Percentiles rank a stretch among this genome's conserved stretches.
phyloP scores from a whole-genome alignment of 441 rosid genomes.

The Brassica hybrid region DNA sequence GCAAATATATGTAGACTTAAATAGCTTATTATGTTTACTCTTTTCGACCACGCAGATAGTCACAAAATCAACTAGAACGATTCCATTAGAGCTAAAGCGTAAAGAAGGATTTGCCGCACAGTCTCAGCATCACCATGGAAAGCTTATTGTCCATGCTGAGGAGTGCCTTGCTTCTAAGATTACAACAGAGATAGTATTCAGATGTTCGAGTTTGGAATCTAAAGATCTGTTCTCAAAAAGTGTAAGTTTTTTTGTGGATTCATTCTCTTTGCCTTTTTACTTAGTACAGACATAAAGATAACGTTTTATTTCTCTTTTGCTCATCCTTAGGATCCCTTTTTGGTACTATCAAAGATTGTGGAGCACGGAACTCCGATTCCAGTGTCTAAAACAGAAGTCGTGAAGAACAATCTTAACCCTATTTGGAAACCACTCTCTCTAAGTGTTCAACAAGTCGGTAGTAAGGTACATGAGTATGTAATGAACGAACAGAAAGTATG shows the following conservation, averaged over 20 bases:
- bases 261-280: slow-evolving; percentile 11
- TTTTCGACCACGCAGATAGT: slow-evolving; percentile 60
- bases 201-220: slow-evolving; percentile 78
- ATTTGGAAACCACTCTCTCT: slow-evolving; percentile 79
- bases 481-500: too few species aligned
- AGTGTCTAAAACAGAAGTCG: slow-evolving; percentile 85
- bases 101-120: slow-evolving; percentile 57
- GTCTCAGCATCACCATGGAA: slow-evolving; percentile 53
- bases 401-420: slow-evolving; percentile 77
- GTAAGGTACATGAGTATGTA: slow-evolving; percentile 59
- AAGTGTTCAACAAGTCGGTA: slow-evolving; percentile 89
- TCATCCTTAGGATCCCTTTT: slow-evolving; percentile 76
- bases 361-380: slow-evolving; percentile 71
- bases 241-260: slow-evolving; percentile 53
- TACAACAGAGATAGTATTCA: slow-evolving; percentile 67
- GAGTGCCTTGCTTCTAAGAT: slow-evolving; percentile 77
- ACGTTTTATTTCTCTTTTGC: slow-evolving; percentile 15
- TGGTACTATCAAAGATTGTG: slow-evolving; percentile 73
- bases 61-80: slow-evolving; percentile 60
- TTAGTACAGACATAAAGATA: slow-evolving; percentile 4
- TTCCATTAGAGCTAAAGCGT: slow-evolving; percentile 62
- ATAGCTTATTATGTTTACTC: too few species aligned
- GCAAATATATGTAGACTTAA: too few species aligned
- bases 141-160: slow-evolving; percentile 84
- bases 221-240: slow-evolving; percentile 84